These are phyloP conservation scores for Asclepias syriaca DNA, from an alignment of 257 asterid species.

Conservation along the genomic window DNA sequence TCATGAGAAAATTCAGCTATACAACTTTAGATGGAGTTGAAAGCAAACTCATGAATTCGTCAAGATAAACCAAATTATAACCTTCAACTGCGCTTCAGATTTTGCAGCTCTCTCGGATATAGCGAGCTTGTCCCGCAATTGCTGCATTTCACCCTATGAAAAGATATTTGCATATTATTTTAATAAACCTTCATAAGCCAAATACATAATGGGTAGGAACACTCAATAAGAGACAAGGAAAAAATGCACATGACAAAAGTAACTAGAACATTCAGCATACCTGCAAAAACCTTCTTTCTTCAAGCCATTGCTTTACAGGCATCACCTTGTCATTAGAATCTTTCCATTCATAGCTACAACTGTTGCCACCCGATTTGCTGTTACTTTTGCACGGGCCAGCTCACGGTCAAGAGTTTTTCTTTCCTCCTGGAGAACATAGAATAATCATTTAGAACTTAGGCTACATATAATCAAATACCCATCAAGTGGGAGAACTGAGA, in stretches of 20 bases:
- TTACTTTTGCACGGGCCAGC: conserved; percentile 97
- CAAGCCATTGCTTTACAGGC: conserved; percentile 99
- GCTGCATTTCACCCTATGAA: conserved; percentile 93
- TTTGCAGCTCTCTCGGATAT: conserved; percentile 78
- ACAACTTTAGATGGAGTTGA: background rate
- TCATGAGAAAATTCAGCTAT: conserved; percentile 11
- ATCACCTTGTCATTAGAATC: conserved; percentile 95
- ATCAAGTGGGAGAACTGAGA: conserved; percentile 9
- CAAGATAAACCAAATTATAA: conserved; percentile 25
- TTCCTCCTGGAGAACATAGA: conserved; percentile 60
- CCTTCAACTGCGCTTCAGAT: conserved; percentile 91
- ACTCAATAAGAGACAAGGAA: background rate
- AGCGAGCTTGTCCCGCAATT: conserved; percentile 87
- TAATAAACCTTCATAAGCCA: background rate
- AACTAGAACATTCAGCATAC: conserved; percentile 27
- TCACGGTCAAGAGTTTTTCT: conserved; percentile 95
- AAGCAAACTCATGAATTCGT: background rate
- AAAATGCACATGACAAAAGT: conserved; percentile 4
- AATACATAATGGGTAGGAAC: background rate
- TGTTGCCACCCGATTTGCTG: conserved; percentile 96
- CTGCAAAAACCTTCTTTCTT: conserved; percentile 90
- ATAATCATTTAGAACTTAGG: conserved; percentile 13
- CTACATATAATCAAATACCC: conserved; percentile 7
- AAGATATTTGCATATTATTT: conserved; percentile 7
- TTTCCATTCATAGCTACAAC: conserved; percentile 99